Conservation (phyloP, 495 filamentous ascomycete species). For the Glarea lozoyensis region DNA sequence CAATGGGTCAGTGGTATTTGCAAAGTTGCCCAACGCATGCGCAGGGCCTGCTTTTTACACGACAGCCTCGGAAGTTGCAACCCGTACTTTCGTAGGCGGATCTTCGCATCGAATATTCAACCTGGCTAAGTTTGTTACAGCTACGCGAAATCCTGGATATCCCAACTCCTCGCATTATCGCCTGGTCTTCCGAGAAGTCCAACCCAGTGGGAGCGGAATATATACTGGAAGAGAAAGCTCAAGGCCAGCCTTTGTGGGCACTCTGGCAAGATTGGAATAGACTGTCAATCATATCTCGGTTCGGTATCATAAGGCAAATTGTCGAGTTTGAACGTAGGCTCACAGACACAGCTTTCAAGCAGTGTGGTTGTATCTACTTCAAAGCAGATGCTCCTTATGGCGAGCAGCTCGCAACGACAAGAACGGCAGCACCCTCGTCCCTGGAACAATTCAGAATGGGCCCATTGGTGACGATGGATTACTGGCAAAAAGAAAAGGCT, state of each 20-base stretch:
- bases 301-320: conserved; percentile 8
- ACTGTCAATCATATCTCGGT: conserved; percentile 2
- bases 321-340: conserved; percentile 10
- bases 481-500: conserved; percentile 3
- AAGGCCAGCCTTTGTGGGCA: conserved; percentile 6
- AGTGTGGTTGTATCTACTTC: conserved; percentile 11
- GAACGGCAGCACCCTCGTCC: too few species aligned
- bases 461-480: conserved; percentile 2
- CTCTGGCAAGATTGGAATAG: conserved; percentile 6
- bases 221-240: conserved; percentile 15
- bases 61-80: conserved; percentile 25
- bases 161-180: conserved; percentile 11
- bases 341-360: conserved; percentile 3
- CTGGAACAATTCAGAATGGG: conserved; percentile 10
- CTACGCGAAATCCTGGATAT: conserved; percentile 26
- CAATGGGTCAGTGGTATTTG: conserved; percentile 29
- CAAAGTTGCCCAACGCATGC: conserved; percentile 20
- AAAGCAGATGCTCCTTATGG: conserved; percentile 1
- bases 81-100: conserved; percentile 25
- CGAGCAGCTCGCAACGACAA: too few species aligned
- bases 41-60: conserved; percentile 13
- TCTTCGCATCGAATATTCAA: neutral
- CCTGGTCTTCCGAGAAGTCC: conserved; percentile 10
- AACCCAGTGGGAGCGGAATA: conserved; percentile 17
- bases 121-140: conserved; percentile 14